These are phyloP conservation scores for Acanthamoeba lugdunensis DNA, from an alignment of 208 protist species.

Conservation along the genomic window DNA sequence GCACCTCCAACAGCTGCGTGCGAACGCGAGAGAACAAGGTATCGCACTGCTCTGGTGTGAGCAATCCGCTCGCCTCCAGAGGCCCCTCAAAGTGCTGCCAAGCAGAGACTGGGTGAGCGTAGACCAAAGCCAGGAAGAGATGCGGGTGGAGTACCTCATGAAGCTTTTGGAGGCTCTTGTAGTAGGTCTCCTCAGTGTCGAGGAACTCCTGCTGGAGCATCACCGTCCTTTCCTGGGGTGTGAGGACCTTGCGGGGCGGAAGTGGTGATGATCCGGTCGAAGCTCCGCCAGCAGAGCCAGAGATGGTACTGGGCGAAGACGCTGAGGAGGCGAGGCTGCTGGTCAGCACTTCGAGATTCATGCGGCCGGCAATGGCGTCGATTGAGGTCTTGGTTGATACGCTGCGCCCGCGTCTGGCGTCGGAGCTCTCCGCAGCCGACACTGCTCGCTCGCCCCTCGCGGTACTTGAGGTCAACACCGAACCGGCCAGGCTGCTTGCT, in stretches of 20 bases:
- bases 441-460: not conserved
- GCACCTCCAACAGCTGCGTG: constrained; percentile 39
- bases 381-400: not conserved
- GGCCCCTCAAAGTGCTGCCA: constrained; percentile 47
- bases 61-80: constrained; percentile 5
- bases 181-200: constrained; percentile 58
- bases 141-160: not conserved
- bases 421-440: not conserved
- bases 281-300: not conserved
- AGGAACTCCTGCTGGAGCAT: constrained; percentile 70
- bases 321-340: not conserved
- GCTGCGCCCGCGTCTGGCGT: not conserved
- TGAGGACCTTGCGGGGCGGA: constrained; percentile 47
- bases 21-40: constrained; percentile 54
- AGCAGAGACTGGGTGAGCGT: not conserved
- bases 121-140: not conserved
- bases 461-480: not conserved
- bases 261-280: not conserved
- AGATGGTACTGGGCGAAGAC: not conserved
- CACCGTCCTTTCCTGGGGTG: constrained; percentile 27
- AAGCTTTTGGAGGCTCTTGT: constrained; percentile 31
- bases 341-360: constrained; percentile 15
- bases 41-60: constrained; percentile 47
- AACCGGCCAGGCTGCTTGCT: not conserved
- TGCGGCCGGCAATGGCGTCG: constrained; percentile 29